Evolutionary conservation across 352 stramenopile species (phyloP).

Genomic region (Globisporangium cystogenes): DNA sequence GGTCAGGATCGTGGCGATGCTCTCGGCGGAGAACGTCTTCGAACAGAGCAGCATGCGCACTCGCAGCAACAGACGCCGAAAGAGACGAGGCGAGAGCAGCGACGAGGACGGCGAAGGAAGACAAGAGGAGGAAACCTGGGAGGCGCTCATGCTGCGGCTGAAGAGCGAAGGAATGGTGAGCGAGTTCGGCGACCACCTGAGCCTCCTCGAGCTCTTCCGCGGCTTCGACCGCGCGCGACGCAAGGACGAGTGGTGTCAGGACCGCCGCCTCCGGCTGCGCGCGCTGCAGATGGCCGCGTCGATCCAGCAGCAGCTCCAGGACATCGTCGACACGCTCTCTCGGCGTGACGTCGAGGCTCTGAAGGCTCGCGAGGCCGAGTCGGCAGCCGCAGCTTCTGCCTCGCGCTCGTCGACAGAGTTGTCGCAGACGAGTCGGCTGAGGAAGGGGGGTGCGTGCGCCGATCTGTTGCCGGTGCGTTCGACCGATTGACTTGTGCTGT

Average conservation of each 20-base stretch:
- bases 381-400: background rate
- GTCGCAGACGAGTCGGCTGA: constrained; percentile 29
- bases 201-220: constrained; percentile 35
- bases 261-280: constrained; percentile 36
- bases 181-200: constrained; percentile 53
- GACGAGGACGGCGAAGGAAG: constrained; percentile 13
- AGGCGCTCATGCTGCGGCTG: constrained; percentile 35
- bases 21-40: constrained; percentile 80
- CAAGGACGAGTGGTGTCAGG: constrained; percentile 48
- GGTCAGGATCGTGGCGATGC: constrained; percentile 74
- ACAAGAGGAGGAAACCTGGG: constrained; percentile 16
- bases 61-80: background rate
- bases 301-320: constrained; percentile 54
- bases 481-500: background rate
- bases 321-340: constrained; percentile 36
- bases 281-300: constrained; percentile 46
- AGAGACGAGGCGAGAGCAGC: constrained; percentile 7
- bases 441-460: constrained; percentile 15
- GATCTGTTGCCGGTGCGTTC: no score
- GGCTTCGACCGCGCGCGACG: constrained; percentile 28
- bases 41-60: constrained; percentile 17
- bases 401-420: background rate
- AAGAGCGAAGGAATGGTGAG: constrained; percentile 40
- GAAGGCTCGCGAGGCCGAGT: background rate
- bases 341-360: constrained; percentile 20